These are phyloP conservation scores for Asterella californica DNA, from an alignment of 225 moss, liverwort and hornwort species.

Conservation along the genomic window DNA sequence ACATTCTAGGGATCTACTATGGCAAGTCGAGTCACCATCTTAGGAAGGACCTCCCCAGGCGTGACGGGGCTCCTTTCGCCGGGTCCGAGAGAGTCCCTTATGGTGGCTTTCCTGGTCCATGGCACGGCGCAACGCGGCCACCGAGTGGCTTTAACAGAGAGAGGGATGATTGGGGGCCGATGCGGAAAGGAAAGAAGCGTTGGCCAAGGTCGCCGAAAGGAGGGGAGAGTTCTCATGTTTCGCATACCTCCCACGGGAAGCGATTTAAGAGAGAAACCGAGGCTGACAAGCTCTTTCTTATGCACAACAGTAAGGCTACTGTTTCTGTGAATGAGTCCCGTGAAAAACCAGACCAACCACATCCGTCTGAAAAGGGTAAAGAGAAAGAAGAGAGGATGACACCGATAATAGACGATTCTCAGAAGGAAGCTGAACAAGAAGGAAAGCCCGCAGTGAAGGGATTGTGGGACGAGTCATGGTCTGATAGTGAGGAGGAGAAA, in stretches of 20 bases:
- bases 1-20: conserved; percentile 41
- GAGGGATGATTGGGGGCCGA: conserved; percentile 18
- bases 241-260: conserved; percentile 18
- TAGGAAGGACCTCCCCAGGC: conserved; percentile 14
- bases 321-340: background rate
- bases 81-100: background rate
- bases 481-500: conserved; percentile 34
- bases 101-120: conserved; percentile 4
- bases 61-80: conserved; percentile 12
- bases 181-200: conserved; percentile 35
- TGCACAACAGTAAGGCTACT: conserved; percentile 45
- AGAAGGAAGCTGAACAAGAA: background rate
- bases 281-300: conserved; percentile 38
- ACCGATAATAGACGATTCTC: conserved; percentile 4
- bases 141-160: conserved; percentile 7
- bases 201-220: conserved; percentile 28
- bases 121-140: conserved; percentile 19
- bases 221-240: conserved; percentile 18
- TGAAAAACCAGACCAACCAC: background rate
- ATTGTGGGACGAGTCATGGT: conserved; percentile 36
- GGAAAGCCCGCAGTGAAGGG: conserved; percentile 14
- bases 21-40: conserved; percentile 26
- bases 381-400: conserved; percentile 14
- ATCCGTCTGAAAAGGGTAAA: conserved; percentile 4
- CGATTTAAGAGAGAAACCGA: conserved; percentile 43